Conservation (phyloP, 805 yeast genomes). For the Lachancea quebecensis region DNA sequence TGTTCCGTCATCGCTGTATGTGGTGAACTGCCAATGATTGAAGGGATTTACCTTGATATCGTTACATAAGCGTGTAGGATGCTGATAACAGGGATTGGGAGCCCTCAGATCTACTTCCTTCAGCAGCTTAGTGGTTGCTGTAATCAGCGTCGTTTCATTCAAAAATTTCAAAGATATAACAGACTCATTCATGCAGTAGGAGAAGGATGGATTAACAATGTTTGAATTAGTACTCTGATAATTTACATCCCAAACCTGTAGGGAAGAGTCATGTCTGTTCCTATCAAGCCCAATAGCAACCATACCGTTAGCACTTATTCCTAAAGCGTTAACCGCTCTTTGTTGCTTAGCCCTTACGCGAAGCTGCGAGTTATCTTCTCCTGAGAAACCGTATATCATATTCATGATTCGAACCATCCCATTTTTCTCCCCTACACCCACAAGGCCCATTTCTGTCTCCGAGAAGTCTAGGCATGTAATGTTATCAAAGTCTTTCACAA, state of each 20-base stretch:
- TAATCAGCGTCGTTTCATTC: conserved; percentile 53
- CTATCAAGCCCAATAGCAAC: conserved; percentile 77
- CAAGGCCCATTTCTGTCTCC: conserved; percentile 44
- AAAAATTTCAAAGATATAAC: conserved; percentile 62
- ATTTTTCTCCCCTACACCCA: conserved; percentile 68
- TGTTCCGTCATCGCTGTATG: conserved; percentile 78
- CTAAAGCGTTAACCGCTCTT: conserved; percentile 67
- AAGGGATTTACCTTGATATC: conserved; percentile 66
- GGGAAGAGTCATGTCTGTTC: conserved; percentile 65
- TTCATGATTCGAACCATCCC: conserved; percentile 63
- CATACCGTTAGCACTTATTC: conserved; percentile 58
- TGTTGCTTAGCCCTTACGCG: conserved; percentile 52
- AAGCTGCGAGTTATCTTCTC: conserved; percentile 12
- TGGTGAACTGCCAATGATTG: conserved; percentile 58
- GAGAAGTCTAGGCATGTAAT: conserved; percentile 66
- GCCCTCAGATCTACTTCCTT: conserved; percentile 71
- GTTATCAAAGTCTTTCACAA: conserved; percentile 57
- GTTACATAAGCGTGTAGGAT: conserved; percentile 66
- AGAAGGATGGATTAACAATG: conserved; percentile 45
- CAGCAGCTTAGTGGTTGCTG: conserved; percentile 70
- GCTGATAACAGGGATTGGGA: conserved; percentile 59
- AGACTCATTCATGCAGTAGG: conserved; percentile 67
- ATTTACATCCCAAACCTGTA: conserved; percentile 74
- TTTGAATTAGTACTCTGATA: conserved; percentile 50
- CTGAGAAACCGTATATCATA: conserved; percentile 32